These are phyloP conservation scores for Physcia stellaris DNA, from an alignment of 495 filamentous ascomycete genomes.

Conservation along the genomic window DNA sequence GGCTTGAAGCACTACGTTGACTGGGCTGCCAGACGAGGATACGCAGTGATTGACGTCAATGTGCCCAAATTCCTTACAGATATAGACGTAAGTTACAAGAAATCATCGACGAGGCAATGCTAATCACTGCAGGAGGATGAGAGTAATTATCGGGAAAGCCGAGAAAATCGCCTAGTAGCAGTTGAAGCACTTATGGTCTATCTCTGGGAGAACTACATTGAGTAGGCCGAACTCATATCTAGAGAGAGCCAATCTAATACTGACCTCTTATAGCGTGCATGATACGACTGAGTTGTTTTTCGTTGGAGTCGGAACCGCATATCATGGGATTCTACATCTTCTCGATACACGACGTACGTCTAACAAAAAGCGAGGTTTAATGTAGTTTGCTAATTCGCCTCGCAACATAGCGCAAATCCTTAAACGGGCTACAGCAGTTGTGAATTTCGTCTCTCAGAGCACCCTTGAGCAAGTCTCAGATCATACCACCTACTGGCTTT, in stretches of 20 bases:
- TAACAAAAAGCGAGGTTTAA: constrained; percentile 6
- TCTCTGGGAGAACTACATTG: constrained; percentile 95
- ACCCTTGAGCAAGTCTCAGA: constrained; percentile 32
- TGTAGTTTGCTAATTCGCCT: too few species aligned
- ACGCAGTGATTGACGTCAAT: constrained; percentile 79
- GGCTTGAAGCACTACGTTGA: constrained; percentile 60
- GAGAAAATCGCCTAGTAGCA: constrained; percentile 30
- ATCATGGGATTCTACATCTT: constrained; percentile 54
- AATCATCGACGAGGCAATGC: constrained; percentile 18
- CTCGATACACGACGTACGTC: constrained; percentile 49
- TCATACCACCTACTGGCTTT: constrained; percentile 46
- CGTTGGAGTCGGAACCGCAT: constrained; percentile 69
- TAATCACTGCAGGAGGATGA: not conserved
- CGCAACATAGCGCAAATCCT: constrained; percentile 27
- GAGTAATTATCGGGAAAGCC: constrained; percentile 23
- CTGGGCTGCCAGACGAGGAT: constrained; percentile 62
- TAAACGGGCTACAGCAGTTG: constrained; percentile 41
- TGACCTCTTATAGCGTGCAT: constrained; percentile 39
- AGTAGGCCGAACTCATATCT: constrained; percentile 35
- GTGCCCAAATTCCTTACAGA: constrained; percentile 59
- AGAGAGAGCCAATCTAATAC: too few species aligned
- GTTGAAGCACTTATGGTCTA: constrained; percentile 70
- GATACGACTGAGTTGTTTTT: constrained; percentile 61
- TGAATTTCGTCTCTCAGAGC: constrained; percentile 35
- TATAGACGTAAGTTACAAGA: constrained; percentile 30